Conservation (phyloP, 106 monocot species). For the Amphibolis antarctica region DNA sequence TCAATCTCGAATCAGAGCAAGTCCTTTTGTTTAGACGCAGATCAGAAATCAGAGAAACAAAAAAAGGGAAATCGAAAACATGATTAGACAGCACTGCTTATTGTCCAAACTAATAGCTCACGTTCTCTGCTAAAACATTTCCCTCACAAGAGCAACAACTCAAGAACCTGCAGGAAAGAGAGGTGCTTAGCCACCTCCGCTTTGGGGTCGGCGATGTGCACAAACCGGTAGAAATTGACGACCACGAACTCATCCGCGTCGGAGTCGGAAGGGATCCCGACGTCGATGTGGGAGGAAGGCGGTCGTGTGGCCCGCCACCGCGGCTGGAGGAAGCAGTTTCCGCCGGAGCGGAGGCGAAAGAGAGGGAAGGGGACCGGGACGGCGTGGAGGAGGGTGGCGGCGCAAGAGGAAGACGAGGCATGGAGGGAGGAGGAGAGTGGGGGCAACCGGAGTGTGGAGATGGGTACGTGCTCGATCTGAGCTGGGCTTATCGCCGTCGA, state of each 20-base stretch:
- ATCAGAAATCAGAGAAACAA: no score
- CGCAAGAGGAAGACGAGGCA: not conserved
- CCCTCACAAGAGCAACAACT: no score
- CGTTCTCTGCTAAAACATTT: no score
- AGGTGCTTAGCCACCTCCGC: slow-evolving; percentile 63
- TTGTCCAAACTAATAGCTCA: no score
- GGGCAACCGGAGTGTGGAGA: not conserved
- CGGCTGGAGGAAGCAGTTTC: not conserved
- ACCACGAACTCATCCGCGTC: slow-evolving; percentile 44
- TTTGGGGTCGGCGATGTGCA: slow-evolving; percentile 45
- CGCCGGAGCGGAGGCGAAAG: not conserved
- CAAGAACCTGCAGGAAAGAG: slow-evolving; percentile 60
- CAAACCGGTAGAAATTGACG: slow-evolving; percentile 77
- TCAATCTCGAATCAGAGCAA: no score
- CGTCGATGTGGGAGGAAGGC: not conserved
- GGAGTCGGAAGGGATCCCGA: not conserved
- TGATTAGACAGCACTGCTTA: no score
- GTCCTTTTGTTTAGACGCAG: no score
- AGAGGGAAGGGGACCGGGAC: not conserved
- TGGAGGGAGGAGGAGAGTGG: not conserved
- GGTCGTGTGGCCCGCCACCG: not conserved
- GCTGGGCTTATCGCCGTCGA: no score
- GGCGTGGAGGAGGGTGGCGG: not conserved
- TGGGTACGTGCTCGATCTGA: not conserved
- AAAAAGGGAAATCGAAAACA: no score